Evolutionary conservation across 495 filamentous ascomycete genomes (phyloP), one percentile per base, ranked within the genome.

Genomic region (Penicillium cosmopolitanum): DNA sequence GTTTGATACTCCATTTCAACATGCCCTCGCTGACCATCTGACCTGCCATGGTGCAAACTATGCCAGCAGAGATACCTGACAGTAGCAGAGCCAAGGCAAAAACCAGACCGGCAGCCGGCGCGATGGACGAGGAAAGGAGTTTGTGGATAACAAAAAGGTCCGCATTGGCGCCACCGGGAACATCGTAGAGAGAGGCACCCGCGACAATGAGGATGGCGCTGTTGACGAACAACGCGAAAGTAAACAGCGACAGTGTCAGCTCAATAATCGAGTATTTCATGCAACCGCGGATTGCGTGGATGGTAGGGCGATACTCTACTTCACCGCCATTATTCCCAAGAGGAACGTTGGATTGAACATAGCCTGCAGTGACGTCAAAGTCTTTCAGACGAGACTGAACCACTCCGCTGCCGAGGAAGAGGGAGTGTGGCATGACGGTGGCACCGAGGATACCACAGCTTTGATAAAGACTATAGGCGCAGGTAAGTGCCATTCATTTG

Each of bases 201-300:
- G 92, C 89, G 16, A 93, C 89, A 68, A 97, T 94, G 50, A 97
- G 85, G 65, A 97, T 96, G 56, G 93, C 83, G 56, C 85, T 89
- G 76, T 96, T 97, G 66, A 97, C 91, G 62, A 97, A 96, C 15
- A 96, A 84, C 7, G 92, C 92, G 66, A 96, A 95, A 15, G 91
- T 91, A 67, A 93, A 91, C 16, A 96, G 86, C 0, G 89, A 90
- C 33, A 94, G 61, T 34, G 84, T 70, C 28, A 95, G 79, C 64
- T 92, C 89, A 13, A 85, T 78, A 73, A 93, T 89, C 8, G 89
- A 91, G 72, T 93, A 94, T 52, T 86, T 87, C 63, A 96, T 80
- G 61, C 89, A 96, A 65, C 85, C 81, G 5, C 80, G 84, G 58
- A 97, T 93, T 5, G 93, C 92, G 5, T 83, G 72, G 13, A 93